phyloP scores from a whole-genome alignment of 2,329 filamentous ascomycete genomes.

The Pseudonectria foliicola region DNA sequence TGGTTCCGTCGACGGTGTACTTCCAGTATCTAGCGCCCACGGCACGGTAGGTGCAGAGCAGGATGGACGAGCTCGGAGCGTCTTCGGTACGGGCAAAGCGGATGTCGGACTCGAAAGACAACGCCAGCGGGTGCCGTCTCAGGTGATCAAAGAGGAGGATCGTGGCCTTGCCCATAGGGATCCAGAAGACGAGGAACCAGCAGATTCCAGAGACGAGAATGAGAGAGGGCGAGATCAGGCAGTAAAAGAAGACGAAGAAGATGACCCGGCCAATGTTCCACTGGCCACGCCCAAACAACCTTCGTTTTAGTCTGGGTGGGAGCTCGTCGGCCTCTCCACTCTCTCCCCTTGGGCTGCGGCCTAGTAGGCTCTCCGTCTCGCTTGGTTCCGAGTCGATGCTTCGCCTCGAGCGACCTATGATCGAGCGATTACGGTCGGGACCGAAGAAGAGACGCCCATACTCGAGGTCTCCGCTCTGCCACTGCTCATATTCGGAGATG shows the following conservation, averaged over 20 bases:
- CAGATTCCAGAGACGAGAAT: conserved; percentile 82
- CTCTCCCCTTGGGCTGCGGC: conserved; percentile 48
- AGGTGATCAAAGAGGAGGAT: conserved; percentile 86
- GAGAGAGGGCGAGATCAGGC: conserved; percentile 77
- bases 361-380: conserved; percentile 86
- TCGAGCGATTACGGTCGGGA: conserved; percentile 66
- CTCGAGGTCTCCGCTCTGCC: conserved; percentile 95
- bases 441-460: conserved; percentile 95
- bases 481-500: conserved; percentile 98
- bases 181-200: conserved; percentile 96
- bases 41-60: conserved; percentile 94
- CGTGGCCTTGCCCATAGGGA: conserved; percentile 96
- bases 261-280: conserved; percentile 93
- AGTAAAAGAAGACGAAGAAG: conserved; percentile 96
- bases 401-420: conserved; percentile 77
- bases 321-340: conserved; percentile 36
- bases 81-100: conserved; percentile 64
- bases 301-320: conserved; percentile 56
- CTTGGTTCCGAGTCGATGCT: conserved; percentile 79
- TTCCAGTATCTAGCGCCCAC: conserved; percentile 97
- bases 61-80: conserved; percentile 72
- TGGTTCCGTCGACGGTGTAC: conserved; percentile 96
- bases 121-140: conserved; percentile 80
- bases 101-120: conserved; percentile 87
- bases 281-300: conserved; percentile 88